These are phyloP conservation scores for Citrus sp. DNA, from an alignment of 345 rosid species.

Conservation along the genomic window DNA sequence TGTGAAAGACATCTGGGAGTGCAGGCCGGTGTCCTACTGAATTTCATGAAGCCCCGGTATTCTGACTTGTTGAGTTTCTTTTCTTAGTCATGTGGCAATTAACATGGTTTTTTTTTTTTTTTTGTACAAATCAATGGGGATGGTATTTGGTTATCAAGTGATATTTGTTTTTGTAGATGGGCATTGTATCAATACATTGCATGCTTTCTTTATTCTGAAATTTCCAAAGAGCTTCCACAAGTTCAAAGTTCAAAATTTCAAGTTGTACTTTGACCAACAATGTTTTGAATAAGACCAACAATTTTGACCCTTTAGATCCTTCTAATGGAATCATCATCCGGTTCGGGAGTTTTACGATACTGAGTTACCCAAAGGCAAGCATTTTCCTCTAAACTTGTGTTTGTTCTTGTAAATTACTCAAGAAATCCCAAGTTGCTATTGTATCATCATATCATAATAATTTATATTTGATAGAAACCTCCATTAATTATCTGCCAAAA, in stretches of 20 bases:
- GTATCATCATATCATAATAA: too few species aligned
- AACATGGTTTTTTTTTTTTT: slow-evolving; percentile 3
- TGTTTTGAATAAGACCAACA: neutral
- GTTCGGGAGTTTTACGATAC: too few species aligned
- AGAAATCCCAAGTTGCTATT: neutral
- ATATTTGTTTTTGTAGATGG: neutral
- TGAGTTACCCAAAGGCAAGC: too few species aligned
- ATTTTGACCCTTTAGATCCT: too few species aligned
- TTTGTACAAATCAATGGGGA: slow-evolving; percentile 17
- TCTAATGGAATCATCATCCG: too few species aligned
- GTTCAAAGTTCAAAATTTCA: too few species aligned
- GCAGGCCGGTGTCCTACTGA: neutral
- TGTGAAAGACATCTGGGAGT: slow-evolving; percentile 36
- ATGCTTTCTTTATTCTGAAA: neutral
- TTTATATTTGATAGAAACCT: too few species aligned
- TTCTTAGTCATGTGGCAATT: slow-evolving; percentile 12
- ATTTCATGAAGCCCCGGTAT: neutral
- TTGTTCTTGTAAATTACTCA: neutral
- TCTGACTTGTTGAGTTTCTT: neutral
- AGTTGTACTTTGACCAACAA: neutral
- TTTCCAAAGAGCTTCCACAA: neutral
- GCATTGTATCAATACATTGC: slow-evolving; percentile 4
- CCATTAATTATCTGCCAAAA: neutral
- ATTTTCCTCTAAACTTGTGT: too few species aligned
- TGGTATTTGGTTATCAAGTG: slow-evolving; percentile 2